Evolutionary conservation across 176 grass and related monocot genomes (phyloP), one percentile per base, ranked within the genome.

Genomic region (Luzula sylvatica): DNA sequence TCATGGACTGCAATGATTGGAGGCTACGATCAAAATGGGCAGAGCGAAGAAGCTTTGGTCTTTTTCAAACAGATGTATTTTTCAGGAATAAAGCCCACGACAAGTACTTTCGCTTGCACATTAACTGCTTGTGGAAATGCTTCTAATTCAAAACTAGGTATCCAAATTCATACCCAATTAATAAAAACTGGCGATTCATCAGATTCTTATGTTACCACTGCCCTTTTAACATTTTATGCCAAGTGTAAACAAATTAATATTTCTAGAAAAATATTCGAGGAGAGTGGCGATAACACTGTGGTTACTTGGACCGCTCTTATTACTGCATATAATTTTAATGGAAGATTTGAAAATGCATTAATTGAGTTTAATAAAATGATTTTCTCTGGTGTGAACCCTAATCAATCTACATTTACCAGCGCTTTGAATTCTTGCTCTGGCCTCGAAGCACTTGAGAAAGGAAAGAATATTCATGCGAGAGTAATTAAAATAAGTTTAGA

Each of bases 1-100:
- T 79, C 75, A 21, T 79, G 75, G 75, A 95, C 80, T 6, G 48
- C 46, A 25, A 76, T 95, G 66, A 71, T 85, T 73, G 66, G 70
- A 12, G 83, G 90, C 42, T 81, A 78, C 26, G 70, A 76, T 15
- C 81, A 74, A 1, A 85, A 79, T 29, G 80, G 76, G 9, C 46
- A 23, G 1, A 56, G 64, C 20, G 52, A 19, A 12, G 49, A 28
- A 42, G 73, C 84, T 23, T 58, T 71, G 43, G 42, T 57, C 20
- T 69, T 86, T 42, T 95, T 88, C 23, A 23, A 76, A 28, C 48
- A 27, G 53, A 78, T 88, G 80, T 95, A 83, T 29, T 62, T 66
- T 26, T 73, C 56, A 0, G 69, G 76, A 64, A 78, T 79, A 42
- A 79, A 55, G 49, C 68, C 65, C 32, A 63, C 58, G 13, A 15